These are phyloP conservation scores for Fusarium chaquense DNA, from an alignment of 2,329 filamentous ascomycete species.

Conservation along the genomic window DNA sequence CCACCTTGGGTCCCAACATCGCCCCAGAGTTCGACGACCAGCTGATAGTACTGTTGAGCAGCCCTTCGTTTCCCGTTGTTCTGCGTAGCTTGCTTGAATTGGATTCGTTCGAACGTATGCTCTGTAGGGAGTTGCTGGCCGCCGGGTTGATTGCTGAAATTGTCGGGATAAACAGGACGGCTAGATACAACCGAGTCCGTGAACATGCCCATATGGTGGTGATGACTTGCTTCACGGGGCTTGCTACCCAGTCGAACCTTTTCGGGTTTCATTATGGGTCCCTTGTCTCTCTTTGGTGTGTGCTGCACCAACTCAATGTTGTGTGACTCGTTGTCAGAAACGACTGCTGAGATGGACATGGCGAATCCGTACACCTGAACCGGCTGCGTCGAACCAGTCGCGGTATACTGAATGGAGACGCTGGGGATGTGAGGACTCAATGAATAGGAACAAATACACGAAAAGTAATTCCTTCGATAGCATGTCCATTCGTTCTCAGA, in stretches of 20 bases:
- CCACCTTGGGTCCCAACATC: slow-evolving; percentile 66
- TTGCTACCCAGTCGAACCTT: slow-evolving; percentile 76
- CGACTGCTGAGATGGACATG: slow-evolving; percentile 86
- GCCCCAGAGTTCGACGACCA: slow-evolving; percentile 86
- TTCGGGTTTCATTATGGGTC: slow-evolving; percentile 80
- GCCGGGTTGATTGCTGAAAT: slow-evolving; percentile 49
- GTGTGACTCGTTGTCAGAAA: slow-evolving; percentile 81
- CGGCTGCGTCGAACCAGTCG: slow-evolving; percentile 63
- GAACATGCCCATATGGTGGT: slow-evolving; percentile 62
- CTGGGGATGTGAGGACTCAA: slow-evolving; percentile 68
- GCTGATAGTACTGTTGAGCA: slow-evolving; percentile 91
- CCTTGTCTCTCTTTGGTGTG: slow-evolving; percentile 91
- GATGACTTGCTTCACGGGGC: slow-evolving; percentile 66
- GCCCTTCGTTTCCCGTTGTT: slow-evolving; percentile 94
- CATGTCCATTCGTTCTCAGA: slow-evolving; percentile 89
- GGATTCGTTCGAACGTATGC: slow-evolving; percentile 85
- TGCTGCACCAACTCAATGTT: slow-evolving; percentile 88
- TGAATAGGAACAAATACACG: slow-evolving; percentile 82
- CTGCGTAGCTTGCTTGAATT: slow-evolving; percentile 93
- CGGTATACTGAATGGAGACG: slow-evolving; percentile 64
- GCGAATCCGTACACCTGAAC: slow-evolving; percentile 80
- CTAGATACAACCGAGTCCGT: slow-evolving; percentile 50
- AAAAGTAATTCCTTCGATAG: slow-evolving; percentile 92
- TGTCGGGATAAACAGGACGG: slow-evolving; percentile 57
- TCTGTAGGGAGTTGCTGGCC: slow-evolving; percentile 61